Percentiles rank a stretch among this genome's conserved stretches.
phyloP scores from a whole-genome alignment of 768 basidiomycete genomes.

The Leccinellum luteum region DNA sequence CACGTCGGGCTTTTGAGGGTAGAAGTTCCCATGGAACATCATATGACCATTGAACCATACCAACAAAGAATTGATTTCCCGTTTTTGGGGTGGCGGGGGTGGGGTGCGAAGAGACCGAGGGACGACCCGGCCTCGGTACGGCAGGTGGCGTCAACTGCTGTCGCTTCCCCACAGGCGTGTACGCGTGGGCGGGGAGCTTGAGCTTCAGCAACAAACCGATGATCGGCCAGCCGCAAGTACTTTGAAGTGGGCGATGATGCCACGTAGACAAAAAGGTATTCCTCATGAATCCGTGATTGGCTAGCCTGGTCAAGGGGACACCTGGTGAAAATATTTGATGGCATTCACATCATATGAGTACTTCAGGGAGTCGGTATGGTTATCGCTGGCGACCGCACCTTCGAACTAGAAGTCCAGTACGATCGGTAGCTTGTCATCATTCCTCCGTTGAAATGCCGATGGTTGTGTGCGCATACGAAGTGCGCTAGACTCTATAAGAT shows the following conservation, averaged over 20 bases:
- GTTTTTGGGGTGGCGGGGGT: not conserved
- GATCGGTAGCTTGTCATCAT: not conserved
- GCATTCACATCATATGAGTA: too few relatives aligned
- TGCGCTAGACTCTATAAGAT: not conserved
- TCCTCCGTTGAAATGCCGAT: not conserved
- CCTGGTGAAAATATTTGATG: too few relatives aligned
- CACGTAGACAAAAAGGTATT: not conserved
- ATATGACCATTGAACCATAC: not conserved
- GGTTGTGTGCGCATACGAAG: not conserved
- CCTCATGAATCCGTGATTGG: not conserved
- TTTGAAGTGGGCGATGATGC: not conserved
- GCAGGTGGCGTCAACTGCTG: not conserved
- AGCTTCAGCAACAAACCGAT: not conserved
- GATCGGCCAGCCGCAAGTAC: not conserved
- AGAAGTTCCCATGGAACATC: constrained; percentile 6
- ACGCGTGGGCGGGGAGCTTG: not conserved
- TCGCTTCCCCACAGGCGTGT: not conserved
- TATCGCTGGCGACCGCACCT: not conserved
- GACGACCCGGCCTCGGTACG: not conserved
- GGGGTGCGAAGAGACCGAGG: not conserved
- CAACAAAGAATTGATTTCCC: constrained; percentile 5
- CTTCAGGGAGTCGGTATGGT: too few relatives aligned
- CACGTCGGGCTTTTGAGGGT: constrained; percentile 1
- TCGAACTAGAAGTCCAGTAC: not conserved
- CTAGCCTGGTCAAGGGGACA: too few relatives aligned